phyloP scores from a whole-genome alignment of 1,284 basidiomycete genomes.

The Apiotrichum montevideense region DNA sequence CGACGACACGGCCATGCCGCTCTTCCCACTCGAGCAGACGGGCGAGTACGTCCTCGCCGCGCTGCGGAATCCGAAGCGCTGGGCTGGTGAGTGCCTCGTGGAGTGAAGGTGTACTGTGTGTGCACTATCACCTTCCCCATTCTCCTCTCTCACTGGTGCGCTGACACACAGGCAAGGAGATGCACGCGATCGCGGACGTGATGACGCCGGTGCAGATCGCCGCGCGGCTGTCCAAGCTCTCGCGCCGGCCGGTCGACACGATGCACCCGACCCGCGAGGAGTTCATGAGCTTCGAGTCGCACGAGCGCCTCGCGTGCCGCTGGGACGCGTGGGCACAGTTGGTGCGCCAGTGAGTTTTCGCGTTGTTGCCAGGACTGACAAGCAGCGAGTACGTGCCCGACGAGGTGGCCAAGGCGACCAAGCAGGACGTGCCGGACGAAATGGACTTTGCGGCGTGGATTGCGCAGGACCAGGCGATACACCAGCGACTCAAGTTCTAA shows the following conservation, averaged over 20 bases:
- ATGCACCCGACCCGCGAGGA: conserved; percentile 21
- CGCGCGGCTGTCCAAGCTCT: conserved; percentile 16
- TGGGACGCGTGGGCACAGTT: conserved; percentile 20
- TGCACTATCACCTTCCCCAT: neutral
- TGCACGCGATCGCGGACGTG: conserved; percentile 24
- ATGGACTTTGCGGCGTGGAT: conserved; percentile 26
- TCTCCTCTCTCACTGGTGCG: too few species aligned
- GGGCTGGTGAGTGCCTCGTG: conserved; percentile 23
- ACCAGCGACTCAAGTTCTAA: conserved; percentile 5
- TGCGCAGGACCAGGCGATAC: conserved; percentile 4
- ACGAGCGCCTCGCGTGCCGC: conserved; percentile 12
- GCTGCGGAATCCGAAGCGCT: conserved; percentile 26
- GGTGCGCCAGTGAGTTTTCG: conserved; percentile 7
- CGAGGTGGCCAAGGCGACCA: conserved; percentile 6
- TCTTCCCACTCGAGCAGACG: conserved; percentile 33
- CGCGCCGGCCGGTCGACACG: conserved; percentile 26
- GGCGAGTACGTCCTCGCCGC: conserved; percentile 32
- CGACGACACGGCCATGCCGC: conserved; percentile 24
- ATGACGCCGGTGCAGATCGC: conserved; percentile 26
- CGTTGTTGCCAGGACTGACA: neutral
- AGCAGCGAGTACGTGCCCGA: conserved; percentile 12
- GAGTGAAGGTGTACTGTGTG: too few species aligned
- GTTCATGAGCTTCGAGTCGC: conserved; percentile 23
- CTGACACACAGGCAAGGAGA: conserved; percentile 22
- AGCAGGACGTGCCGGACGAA: conserved; percentile 16